phyloP scores from a whole-genome alignment of 2,329 filamentous ascomycete genomes.

The Colletotrichum echinochloae region DNA sequence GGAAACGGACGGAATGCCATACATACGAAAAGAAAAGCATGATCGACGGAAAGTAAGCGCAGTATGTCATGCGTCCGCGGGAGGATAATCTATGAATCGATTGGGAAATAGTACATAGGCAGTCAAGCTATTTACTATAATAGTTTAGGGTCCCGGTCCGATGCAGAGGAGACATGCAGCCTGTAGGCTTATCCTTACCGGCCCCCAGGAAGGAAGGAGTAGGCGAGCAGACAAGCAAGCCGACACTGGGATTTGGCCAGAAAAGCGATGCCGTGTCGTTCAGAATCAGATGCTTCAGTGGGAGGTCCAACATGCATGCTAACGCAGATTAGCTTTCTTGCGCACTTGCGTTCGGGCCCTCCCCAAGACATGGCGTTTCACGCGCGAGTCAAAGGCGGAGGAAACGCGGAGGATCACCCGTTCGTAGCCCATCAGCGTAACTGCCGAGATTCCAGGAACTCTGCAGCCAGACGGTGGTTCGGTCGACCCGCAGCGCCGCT shows the following conservation, averaged over 20 bases:
- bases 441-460: not conserved
- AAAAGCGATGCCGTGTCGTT: slow-evolving; percentile 13
- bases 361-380: slow-evolving; percentile 33
- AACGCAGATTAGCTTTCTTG: slow-evolving; percentile 20
- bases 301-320: slow-evolving; percentile 11
- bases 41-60: not conserved
- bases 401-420: too few relatives aligned
- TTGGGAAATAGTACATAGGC: not conserved
- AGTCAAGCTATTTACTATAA: not conserved
- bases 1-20: not conserved
- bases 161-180: not conserved
- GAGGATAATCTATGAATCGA: not conserved
- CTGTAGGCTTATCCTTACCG: not conserved
- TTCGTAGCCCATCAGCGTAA: too few relatives aligned
- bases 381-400: slow-evolving; percentile 36
- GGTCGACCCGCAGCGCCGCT: slow-evolving; percentile 23
- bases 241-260: too few relatives aligned
- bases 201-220: not conserved
- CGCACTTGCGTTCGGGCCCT: slow-evolving; percentile 21
- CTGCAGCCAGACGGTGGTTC: slow-evolving; percentile 32
- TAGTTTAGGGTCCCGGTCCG: slow-evolving; percentile 18
- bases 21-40: slow-evolving; percentile 12
- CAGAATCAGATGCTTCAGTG: slow-evolving; percentile 19
- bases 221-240: slow-evolving; percentile 17
- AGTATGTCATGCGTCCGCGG: slow-evolving; percentile 17